These are phyloP conservation scores for Parietaria judaica DNA, from an alignment of 306 rosid genomes.

Conservation along the genomic window DNA sequence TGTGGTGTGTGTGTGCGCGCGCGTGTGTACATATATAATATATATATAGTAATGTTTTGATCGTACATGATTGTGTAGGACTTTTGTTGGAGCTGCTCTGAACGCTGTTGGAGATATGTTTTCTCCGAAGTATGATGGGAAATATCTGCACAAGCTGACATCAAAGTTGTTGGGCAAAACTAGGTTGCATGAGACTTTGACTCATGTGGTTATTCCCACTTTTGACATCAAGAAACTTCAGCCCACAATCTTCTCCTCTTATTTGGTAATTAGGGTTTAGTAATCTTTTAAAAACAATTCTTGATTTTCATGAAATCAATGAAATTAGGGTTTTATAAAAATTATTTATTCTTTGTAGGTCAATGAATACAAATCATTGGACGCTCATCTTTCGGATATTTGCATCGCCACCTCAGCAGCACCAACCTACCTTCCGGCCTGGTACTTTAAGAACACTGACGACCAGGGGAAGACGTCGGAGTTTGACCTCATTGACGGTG, in stretches of 20 bases:
- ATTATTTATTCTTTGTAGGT: background rate
- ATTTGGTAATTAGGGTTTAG: slow-evolving; percentile 1
- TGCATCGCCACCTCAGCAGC: slow-evolving; percentile 30
- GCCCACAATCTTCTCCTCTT: slow-evolving; percentile 24
- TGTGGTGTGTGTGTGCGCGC: too few species aligned
- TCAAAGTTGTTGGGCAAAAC: slow-evolving; percentile 1
- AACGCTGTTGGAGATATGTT: slow-evolving; percentile 9
- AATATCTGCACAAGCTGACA: slow-evolving; percentile 14
- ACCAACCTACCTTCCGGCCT: slow-evolving; percentile 28
- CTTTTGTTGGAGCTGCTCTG: background rate
- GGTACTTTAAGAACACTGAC: slow-evolving; percentile 14
- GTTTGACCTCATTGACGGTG: slow-evolving; percentile 32
- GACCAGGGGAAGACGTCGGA: slow-evolving; percentile 1
- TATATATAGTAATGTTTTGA: background rate
- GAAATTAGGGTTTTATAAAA: background rate
- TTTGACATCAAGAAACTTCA: slow-evolving; percentile 20
- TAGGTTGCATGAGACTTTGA: slow-evolving; percentile 25
- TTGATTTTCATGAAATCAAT: background rate
- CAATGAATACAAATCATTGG: background rate
- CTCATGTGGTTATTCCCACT: slow-evolving; percentile 15
- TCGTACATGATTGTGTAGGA: background rate
- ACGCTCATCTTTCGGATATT: slow-evolving; percentile 28
- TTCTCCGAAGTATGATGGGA: slow-evolving; percentile 29
- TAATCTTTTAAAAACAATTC: too few species aligned
- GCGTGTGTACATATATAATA: background rate